phyloP scores from a whole-genome alignment of 306 rosid species.

The Acacia crassicarpa region DNA sequence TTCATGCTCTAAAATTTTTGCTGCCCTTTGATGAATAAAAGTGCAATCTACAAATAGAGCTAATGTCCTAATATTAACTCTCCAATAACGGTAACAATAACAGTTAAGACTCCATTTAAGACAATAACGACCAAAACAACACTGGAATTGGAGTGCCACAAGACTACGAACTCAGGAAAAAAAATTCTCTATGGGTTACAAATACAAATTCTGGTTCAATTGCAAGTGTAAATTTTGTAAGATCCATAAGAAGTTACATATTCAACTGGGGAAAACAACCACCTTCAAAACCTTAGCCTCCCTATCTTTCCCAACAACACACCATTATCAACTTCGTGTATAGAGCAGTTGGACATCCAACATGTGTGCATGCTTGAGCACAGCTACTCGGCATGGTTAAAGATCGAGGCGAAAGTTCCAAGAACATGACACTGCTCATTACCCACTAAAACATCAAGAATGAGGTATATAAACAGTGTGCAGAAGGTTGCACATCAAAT shows the following conservation, averaged over 20 bases:
- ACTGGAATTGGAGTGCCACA: not conserved
- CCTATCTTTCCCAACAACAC: constrained; percentile 23
- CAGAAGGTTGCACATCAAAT: constrained; percentile 16
- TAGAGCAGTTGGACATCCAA: constrained; percentile 14
- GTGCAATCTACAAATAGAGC: not conserved
- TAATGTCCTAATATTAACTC: not conserved
- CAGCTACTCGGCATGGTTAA: not conserved
- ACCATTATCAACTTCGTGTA: constrained; percentile 8
- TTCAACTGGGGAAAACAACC: not conserved
- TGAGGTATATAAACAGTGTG: constrained; percentile 7
- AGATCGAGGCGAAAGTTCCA: not conserved
- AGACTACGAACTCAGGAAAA: not conserved
- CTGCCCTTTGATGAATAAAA: not conserved
- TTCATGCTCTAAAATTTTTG: not conserved
- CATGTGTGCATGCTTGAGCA: constrained; percentile 1
- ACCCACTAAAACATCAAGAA: constrained; percentile 12
- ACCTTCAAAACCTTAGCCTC: constrained; percentile 18
- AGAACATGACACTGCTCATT: not conserved
- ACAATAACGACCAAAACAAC: not conserved
- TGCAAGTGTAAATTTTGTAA: constrained; percentile 5
- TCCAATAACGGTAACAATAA: not conserved
- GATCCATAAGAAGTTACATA: constrained; percentile 3
- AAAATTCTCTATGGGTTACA: not conserved
- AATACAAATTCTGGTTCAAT: constrained; percentile 5
- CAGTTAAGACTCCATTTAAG: not conserved